phyloP scores from a whole-genome alignment of 768 basidiomycete genomes.

The Neoboletus magnificus region DNA sequence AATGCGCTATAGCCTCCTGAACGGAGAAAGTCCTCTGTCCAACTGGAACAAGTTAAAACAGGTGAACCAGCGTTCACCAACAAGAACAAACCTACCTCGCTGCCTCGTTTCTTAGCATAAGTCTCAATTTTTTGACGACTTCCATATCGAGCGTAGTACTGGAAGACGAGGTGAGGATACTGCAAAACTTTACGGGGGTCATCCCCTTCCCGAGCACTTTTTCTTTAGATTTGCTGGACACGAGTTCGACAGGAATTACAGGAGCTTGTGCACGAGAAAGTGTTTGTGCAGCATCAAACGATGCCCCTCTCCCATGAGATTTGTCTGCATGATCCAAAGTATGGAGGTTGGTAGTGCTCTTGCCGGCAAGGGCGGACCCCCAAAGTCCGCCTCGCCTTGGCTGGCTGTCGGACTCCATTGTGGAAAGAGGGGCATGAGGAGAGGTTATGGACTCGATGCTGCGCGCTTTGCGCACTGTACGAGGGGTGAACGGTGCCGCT shows the following conservation, averaged over 20 bases:
- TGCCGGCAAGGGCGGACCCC: constrained; percentile 27
- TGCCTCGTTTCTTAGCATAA: constrained; percentile 88
- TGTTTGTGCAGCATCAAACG: constrained; percentile 52
- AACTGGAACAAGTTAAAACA: constrained; percentile 43
- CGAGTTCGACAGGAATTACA: constrained; percentile 34
- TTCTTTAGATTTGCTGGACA: constrained; percentile 46
- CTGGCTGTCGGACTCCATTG: constrained; percentile 36
- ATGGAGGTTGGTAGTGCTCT: constrained; percentile 31
- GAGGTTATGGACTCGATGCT: constrained; percentile 71
- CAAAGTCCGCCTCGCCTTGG: constrained; percentile 24
- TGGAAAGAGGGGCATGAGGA: constrained; percentile 40
- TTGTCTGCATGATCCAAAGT: constrained; percentile 28
- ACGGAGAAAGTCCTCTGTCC: constrained; percentile 84
- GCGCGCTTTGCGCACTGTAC: constrained; percentile 61
- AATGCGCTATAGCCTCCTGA: constrained; percentile 84
- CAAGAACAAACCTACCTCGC: constrained; percentile 55
- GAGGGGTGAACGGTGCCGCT: constrained; percentile 43
- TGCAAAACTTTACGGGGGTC: constrained; percentile 65
- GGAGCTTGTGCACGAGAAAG: constrained; percentile 55
- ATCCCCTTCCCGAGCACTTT: constrained; percentile 52
- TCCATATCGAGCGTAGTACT: constrained; percentile 82
- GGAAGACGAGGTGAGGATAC: constrained; percentile 61
- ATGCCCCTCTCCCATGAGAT: constrained; percentile 55
- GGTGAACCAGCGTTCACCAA: background rate
- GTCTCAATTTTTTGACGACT: constrained; percentile 79